Evolutionary conservation across 192 early-diverging fungal species (phyloP), one percentile per base, ranked within the genome.

Genomic region (Backusella sp.): DNA sequence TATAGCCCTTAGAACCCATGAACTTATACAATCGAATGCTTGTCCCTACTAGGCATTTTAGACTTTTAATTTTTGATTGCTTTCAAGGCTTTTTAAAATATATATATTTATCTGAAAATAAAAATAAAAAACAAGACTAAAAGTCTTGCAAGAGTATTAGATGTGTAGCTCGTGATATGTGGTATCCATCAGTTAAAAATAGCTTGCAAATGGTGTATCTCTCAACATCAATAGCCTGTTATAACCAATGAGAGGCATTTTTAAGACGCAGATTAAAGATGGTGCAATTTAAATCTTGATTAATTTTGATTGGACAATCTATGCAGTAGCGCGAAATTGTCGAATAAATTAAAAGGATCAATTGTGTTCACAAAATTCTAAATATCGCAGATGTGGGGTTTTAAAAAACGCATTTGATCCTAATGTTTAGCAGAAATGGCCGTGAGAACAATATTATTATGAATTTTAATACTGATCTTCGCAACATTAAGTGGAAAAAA

Each of bases 231-330:
- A 62, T 62, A 28, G 0, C 14, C 56, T 12, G 9, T 14, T 28
- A 28, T 62, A 28, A 28, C 56, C 56, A 62, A 62, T 62, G 26
- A 62, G 56, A 62, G 23, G 26, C 11, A 28, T 11, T 12, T 28
- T 62, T 62, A 62, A 62, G 23, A 62, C 56, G 56, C 56, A 62
- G 56, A 62, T 62, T 23, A 15, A 62, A 23, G 26, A 62, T 62
- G 21, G 56, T 62, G 56, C 56, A 62, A 62, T 62, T 62, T 62
- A 62, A 62, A 62, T 62, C 56, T 62, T 62, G 23, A 62, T 62
- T 62, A 28, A 62, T 62, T 62, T 62, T 62, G 23, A 62, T 62
- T 62, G 56, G 56, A 62, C 28, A 62, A 62, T 62, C 56, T 62
- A 26, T 3, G 12, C 23, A 62, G 23, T 9, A 62, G 23, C 23